These are phyloP conservation scores for Juglanconis oblonga DNA, from an alignment of 2,329 filamentous ascomycete genomes.

Conservation along the genomic window DNA sequence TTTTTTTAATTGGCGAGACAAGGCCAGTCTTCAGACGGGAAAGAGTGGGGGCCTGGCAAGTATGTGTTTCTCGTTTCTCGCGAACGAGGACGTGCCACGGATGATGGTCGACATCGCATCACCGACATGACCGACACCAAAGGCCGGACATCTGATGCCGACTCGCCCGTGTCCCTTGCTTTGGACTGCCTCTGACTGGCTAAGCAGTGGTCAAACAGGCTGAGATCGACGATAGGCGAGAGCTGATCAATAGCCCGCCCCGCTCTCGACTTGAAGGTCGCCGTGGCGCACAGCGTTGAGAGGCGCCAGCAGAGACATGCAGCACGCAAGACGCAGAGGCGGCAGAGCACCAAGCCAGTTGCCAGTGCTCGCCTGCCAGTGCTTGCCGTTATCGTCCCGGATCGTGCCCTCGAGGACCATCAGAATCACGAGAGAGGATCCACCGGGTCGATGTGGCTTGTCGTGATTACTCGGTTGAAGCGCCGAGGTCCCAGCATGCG, in stretches of 20 bases:
- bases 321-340: slow-evolving; percentile 4
- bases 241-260: slow-evolving; percentile 1
- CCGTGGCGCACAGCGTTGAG: neutral
- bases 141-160: neutral
- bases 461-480: neutral
- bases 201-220: neutral
- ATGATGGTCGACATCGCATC: neutral
- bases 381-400: neutral
- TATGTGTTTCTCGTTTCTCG: neutral
- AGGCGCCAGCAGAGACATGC: slow-evolving; percentile 18
- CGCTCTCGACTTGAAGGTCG: neutral
- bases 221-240: neutral
- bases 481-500: neutral
- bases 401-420: neutral
- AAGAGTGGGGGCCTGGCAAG: neutral
- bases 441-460: neutral
- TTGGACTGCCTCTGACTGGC: neutral
- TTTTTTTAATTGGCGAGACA: neutral
- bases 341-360: neutral
- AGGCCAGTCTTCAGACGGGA: neutral
- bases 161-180: neutral
- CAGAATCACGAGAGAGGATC: neutral
- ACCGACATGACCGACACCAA: neutral
- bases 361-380: neutral
- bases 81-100: neutral